Evolutionary conservation across 345 rosid species (phyloP).

Genomic region (Hevea brasiliensis): DNA sequence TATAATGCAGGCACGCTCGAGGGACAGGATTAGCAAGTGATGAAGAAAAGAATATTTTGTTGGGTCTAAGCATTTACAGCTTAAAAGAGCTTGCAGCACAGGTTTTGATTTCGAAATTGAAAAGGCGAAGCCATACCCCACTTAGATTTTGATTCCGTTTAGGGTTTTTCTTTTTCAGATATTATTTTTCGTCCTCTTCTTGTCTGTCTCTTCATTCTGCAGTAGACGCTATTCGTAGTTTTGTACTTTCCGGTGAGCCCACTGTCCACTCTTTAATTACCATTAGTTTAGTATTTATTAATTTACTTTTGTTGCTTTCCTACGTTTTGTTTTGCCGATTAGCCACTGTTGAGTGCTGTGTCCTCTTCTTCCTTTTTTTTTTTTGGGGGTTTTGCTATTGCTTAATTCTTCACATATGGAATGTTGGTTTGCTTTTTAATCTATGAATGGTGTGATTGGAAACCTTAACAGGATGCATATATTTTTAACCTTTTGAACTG

Average conservation of each 20-base stretch:
- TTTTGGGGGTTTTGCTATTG: background rate
- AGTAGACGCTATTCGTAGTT: no score
- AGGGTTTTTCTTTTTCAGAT: slow-evolving; percentile 8
- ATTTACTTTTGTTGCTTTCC: background rate
- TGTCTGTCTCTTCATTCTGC: background rate
- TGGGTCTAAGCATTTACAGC: no score
- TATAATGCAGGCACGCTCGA: no score
- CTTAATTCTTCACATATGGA: background rate
- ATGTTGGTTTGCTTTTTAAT: no score
- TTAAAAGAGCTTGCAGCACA: no score
- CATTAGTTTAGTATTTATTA: no score
- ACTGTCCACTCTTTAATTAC: background rate
- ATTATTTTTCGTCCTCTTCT: background rate
- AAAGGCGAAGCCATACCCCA: background rate
- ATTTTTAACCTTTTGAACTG: background rate
- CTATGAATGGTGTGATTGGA: background rate
- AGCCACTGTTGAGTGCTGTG: background rate
- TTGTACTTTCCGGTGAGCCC: slow-evolving; percentile 5
- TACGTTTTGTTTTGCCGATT: background rate
- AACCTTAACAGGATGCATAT: background rate
- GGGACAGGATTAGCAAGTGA: no score
- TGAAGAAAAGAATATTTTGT: no score
- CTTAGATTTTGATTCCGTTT: background rate
- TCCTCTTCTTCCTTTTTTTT: background rate
- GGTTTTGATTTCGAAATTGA: background rate